Conservation (phyloP, 805 yeast species). For the Clavispora phyllophila region DNA sequence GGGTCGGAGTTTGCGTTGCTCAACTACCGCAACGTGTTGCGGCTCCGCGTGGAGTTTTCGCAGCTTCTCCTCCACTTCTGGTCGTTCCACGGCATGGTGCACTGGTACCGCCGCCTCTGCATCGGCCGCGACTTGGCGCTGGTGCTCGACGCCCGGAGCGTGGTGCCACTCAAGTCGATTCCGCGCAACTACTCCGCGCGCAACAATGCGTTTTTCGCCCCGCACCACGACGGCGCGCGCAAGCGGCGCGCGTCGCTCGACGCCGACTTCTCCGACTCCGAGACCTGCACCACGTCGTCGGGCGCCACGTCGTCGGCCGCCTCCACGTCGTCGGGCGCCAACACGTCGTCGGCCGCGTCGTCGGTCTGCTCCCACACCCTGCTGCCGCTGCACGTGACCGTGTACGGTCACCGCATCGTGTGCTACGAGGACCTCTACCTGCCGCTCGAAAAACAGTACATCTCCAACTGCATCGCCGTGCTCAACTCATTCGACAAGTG, state of each 20-base stretch:
- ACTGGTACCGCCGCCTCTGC: conserved; percentile 32
- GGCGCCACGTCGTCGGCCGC: too few relatives aligned
- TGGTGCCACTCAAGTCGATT: conserved; percentile 21
- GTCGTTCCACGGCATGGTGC: conserved; percentile 35
- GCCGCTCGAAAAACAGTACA: conserved; percentile 30
- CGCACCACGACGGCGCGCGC: conserved; percentile 5
- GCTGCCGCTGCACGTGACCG: not conserved
- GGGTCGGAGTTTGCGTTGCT: conserved; percentile 4
- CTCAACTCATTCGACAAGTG: conserved; percentile 37
- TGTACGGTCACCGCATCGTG: conserved; percentile 9
- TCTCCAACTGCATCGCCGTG: conserved; percentile 33
- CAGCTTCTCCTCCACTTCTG: conserved; percentile 38
- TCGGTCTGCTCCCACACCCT: not conserved
- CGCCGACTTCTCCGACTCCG: not conserved
- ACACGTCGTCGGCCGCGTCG: not conserved
- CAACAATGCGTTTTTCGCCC: conserved; percentile 10
- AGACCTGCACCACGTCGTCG: not conserved
- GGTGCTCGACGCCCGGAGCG: conserved; percentile 24
- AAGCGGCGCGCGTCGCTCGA: not conserved
- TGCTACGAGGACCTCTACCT: conserved; percentile 15
- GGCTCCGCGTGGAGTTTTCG: conserved; percentile 34
- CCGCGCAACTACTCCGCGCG: conserved; percentile 10
- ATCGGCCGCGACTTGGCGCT: conserved; percentile 32
- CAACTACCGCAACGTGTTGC: conserved; percentile 29
- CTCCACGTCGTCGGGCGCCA: not conserved